Conservation (phyloP, 306 rosid genomes). For the Ziziphus jujuba region DNA sequence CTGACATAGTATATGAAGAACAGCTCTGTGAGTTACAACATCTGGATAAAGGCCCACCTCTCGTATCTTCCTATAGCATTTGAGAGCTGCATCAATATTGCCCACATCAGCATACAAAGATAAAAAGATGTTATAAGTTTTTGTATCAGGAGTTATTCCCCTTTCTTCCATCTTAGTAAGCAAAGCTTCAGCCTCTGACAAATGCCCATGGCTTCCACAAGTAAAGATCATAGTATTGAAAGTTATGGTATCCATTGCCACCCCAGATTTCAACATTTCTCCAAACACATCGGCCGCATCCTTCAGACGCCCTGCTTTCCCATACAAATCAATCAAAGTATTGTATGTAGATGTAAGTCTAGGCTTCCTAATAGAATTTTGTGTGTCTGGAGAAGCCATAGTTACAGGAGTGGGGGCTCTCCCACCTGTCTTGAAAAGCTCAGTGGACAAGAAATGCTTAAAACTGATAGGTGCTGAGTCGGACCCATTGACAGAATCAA, state of each 20-base stretch:
- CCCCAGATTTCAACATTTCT: slow-evolving; percentile 82
- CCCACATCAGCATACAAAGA: slow-evolving; percentile 74
- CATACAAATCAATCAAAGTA: slow-evolving; percentile 80
- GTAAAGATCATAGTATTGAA: slow-evolving; percentile 82
- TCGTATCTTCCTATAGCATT: slow-evolving; percentile 59
- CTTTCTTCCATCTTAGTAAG: slow-evolving; percentile 82
- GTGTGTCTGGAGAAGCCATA: slow-evolving; percentile 17
- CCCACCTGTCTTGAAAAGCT: slow-evolving; percentile 83
- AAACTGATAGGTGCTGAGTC: slow-evolving; percentile 53
- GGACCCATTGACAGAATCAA: slow-evolving; percentile 31
- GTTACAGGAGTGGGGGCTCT: slow-evolving; percentile 39
- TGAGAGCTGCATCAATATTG: slow-evolving; percentile 59
- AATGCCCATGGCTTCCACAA: slow-evolving; percentile 80
- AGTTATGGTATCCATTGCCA: slow-evolving; percentile 70
- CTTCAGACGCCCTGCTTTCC: slow-evolving; percentile 75
- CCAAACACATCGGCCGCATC: slow-evolving; percentile 82
- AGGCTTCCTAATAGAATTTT: slow-evolving; percentile 44
- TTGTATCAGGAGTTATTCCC: slow-evolving; percentile 70
- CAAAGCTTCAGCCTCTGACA: slow-evolving; percentile 78
- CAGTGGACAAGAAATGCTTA: slow-evolving; percentile 81
- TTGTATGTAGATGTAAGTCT: slow-evolving; percentile 68
- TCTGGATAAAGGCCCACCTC: slow-evolving; percentile 78
- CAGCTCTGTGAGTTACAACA: slow-evolving; percentile 67
- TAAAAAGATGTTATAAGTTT: slow-evolving; percentile 72
- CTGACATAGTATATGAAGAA: slow-evolving; percentile 58